These are phyloP conservation scores for Cercospora canescens DNA, from an alignment of 2,329 filamentous ascomycete genomes.

Conservation along the genomic window DNA sequence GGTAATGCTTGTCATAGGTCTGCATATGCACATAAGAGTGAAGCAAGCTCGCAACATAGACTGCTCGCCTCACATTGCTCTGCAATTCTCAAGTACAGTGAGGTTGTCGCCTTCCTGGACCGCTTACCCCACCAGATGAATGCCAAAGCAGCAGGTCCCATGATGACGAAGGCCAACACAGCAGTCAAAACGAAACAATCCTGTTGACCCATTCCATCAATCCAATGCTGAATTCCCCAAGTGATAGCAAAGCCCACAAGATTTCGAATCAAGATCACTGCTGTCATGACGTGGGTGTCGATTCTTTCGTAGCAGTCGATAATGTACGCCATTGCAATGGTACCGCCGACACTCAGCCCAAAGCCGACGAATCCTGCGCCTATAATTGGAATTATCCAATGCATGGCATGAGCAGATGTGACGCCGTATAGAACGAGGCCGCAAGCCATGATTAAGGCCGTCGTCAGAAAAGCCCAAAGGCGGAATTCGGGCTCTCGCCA, in stretches of 20 bases:
- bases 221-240: conserved; percentile 52
- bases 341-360: conserved; percentile 43
- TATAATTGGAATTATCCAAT: conserved; percentile 52
- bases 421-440: conserved; percentile 44
- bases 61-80: neutral
- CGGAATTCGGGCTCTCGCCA: conserved; percentile 43
- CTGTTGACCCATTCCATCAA: conserved; percentile 39
- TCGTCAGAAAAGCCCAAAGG: conserved; percentile 43
- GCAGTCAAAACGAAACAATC: conserved; percentile 39
- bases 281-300: conserved; percentile 46
- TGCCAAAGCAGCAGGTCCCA: neutral
- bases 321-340: conserved; percentile 44
- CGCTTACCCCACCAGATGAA: neutral
- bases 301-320: conserved; percentile 49
- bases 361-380: conserved; percentile 47
- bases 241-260: conserved; percentile 49
- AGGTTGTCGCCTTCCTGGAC: neutral
- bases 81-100: neutral
- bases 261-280: conserved; percentile 50
- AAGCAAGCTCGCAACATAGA: neutral
- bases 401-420: conserved; percentile 46
- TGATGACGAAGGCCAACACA: conserved; percentile 9
- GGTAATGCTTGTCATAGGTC: neutral
- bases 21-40: neutral
- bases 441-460: conserved; percentile 40